Evolutionary conservation across 202 grass and related monocot genomes (phyloP), one percentile per base, ranked within the genome.

Genomic region (Elaeis oleifera): DNA sequence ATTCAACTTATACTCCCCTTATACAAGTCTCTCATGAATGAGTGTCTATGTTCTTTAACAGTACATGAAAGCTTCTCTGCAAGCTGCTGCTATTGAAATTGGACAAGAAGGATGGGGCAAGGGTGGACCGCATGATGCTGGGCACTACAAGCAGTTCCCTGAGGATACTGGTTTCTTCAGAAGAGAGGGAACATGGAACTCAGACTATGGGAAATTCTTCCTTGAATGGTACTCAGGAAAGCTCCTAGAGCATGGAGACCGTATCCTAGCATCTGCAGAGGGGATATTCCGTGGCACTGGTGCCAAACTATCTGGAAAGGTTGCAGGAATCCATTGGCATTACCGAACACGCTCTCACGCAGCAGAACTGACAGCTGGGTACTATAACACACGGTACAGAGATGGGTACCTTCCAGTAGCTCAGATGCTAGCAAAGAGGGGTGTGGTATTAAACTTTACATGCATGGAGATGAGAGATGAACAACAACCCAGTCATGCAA

Each of bases 391-490:
- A 23, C 70, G 84, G 56, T 25, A 63, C 26, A 70, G n/a, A 22
- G 82, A 97, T 64, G 92, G 92, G 25, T 97, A 97, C 72, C 39
- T 39, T 36, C 74, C 88, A 17, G 81, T 97, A 60, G 88, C 92
- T 4, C 64, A 70, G 51, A 74, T 80, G 79, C 73, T 97, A 53
- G 84, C 88, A 18, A 71, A 49, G 64, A 60, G 72, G 20, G 87
- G 88, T n/a, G 84, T 60, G 5, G 68, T 92, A 66, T 72, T 97
- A 71, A 97, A 97, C 74, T 97, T 97, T 74, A 97, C 92, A 23
- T 97, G 92, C 81, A 91, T 97, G 88, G 92, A 97, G 76, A 97
- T 97, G 92, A 83, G 61, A 60, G 92, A 97, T 67, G 79, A 88
- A 79, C 79, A 97, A 80, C 92, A 97, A 73, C 92, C 92, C 4